A percentile compares a stretch with the other conserved stretches of the same genome.
phyloP scores from a whole-genome alignment of 1,284 basidiomycete genomes.

The Cutaneotrichosporon cavernicola region DNA sequence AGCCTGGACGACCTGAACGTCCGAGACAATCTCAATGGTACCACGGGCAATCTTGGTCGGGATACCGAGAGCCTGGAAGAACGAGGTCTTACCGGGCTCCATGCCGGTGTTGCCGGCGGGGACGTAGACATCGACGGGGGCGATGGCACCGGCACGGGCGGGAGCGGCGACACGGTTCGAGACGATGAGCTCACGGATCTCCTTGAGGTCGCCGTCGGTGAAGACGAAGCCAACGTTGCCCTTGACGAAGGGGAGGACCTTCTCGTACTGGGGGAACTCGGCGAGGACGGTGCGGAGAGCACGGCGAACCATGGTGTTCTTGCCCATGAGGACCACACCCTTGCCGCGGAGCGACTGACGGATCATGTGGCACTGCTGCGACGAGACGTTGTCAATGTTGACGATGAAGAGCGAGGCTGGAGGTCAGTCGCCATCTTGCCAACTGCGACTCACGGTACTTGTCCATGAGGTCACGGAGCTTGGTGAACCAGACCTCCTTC shows the following conservation, averaged over 20 bases:
- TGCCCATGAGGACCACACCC: constrained; percentile 98
- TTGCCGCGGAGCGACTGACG: constrained; percentile 94
- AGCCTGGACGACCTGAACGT: constrained; percentile 90
- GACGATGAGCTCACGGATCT: constrained; percentile 84
- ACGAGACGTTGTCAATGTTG: constrained; percentile 99
- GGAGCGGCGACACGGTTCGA: constrained; percentile 98
- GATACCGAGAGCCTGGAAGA: constrained; percentile 99
- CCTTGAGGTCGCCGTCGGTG: constrained; percentile 89
- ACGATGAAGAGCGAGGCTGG: constrained; percentile 96
- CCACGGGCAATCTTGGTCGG: constrained; percentile 99
- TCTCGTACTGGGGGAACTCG: constrained; percentile 93
- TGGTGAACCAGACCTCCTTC: constrained; percentile 90
- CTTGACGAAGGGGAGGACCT: constrained; percentile 89
- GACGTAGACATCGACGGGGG: constrained; percentile 87
- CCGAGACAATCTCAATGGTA: constrained; percentile 99
- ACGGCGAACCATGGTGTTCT: constrained; percentile 99
- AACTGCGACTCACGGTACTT: constrained; percentile 72
- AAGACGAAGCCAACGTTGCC: constrained; percentile 99
- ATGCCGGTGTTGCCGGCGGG: constrained; percentile 98
- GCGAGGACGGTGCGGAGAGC: constrained; percentile 85
- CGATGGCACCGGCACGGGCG: constrained; percentile 95
- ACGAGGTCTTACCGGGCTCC: constrained; percentile 99
- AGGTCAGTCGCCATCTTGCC: constrained; percentile 1
- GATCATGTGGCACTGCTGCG: constrained; percentile 83
- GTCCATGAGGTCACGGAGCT: constrained; percentile 89